Evolutionary conservation across 1,139 yeast species (phyloP), one percentile per base, ranked within the genome.

Genomic region (Scheffersomyces illinoinensis): DNA sequence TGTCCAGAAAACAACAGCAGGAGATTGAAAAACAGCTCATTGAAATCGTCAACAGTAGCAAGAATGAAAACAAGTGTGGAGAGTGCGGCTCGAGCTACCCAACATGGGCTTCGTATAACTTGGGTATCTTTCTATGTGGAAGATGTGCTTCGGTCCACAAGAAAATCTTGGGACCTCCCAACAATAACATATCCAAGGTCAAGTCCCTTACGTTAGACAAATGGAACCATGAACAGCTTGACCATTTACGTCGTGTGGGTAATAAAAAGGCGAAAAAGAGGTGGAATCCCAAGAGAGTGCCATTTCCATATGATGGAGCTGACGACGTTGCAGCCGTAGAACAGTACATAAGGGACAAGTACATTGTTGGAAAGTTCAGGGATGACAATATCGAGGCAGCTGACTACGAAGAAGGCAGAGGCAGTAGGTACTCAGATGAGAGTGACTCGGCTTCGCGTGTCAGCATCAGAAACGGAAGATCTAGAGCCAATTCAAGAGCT

Each of bases 171-270:
- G 96, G 96, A 0, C 76, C 78, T 4, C 75, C 88, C 1, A 59
- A 66, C 39, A 69, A 69, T 26, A 59, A 62, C 0, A 78, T 91
- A 5, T 89, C 97, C 23, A 85, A 85, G 64, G 90, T 93, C 5
- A 86, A 96, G 63, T 91, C 97, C 0, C 76, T 95, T 62, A 89
- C 96, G 1, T 81, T 93, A 67, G 99, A 95, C 69, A 79, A 82
- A 1, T 95, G 98, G 93, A 75, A 82, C 4, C 76, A 71, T 39
- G 88, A 86, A 54, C 85, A 91, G 66, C 72, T 90, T 19, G 88
- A 84, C 48, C 71, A 82, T 46, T 74, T 92, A 57, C 78, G 84
- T 59, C 76, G 83, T 57, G 85, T 89, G 23, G 91, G 93, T 47
- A 93, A 95, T 71, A 82, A 80, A 59, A 75, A 78, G 61, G 86